A percentile compares a stretch with the other conserved stretches of the same genome.
phyloP scores from a whole-genome alignment of 208 protist genomes.

The Wallacemonas sp. region DNA sequence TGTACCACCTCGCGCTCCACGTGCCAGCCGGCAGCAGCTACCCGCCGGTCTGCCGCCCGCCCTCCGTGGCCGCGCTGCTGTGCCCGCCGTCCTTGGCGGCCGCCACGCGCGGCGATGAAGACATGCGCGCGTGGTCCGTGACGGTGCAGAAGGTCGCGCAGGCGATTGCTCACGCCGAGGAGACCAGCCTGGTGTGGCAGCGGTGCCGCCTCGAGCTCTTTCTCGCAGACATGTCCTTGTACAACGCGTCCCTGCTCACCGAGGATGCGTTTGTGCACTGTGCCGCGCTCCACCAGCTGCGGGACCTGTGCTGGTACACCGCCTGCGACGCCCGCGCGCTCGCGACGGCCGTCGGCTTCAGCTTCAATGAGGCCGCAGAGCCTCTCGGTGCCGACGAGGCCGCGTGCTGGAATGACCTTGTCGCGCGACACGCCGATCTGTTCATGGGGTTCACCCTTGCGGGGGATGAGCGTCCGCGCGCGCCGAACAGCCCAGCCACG shows the following conservation, averaged over 20 bases:
- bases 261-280: conserved; percentile 47
- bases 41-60: conserved; percentile 24
- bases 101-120: not conserved
- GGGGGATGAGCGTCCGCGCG: not conserved
- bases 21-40: conserved; percentile 22
- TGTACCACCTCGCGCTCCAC: conserved; percentile 42
- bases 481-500: conserved; percentile 4
- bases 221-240: conserved; percentile 43
- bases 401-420: not conserved
- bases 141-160: not conserved
- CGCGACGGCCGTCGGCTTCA: conserved; percentile 9
- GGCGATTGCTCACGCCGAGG: conserved; percentile 12
- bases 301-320: conserved; percentile 41
- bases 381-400: not conserved
- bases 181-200: conserved; percentile 27
- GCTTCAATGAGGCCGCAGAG: not conserved
- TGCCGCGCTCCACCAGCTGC: conserved; percentile 47
- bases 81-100: conserved; percentile 17
- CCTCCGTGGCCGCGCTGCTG: conserved; percentile 26
- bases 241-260: conserved; percentile 27
- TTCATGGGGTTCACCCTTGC: conserved; percentile 10
- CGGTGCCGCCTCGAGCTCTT: conserved; percentile 48
- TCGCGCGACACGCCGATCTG: not conserved
- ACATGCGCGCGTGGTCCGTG: not conserved
- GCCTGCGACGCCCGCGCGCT: not conserved